Conservation (phyloP, 208 protist genomes). For the Crithidia mellificae region DNA sequence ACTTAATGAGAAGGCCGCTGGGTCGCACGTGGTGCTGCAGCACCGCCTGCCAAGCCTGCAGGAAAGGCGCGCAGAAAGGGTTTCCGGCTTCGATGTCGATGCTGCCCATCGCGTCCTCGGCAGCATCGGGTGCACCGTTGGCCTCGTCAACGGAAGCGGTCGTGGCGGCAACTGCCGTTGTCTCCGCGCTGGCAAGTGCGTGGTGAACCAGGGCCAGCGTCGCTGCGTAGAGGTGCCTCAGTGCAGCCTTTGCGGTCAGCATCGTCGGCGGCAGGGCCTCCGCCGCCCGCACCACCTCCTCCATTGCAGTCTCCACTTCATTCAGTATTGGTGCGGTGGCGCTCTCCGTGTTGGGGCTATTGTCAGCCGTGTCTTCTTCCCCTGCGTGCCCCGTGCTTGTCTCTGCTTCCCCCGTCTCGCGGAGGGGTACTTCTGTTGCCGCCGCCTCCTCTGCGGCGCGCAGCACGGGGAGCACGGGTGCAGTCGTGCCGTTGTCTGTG, state of each 20-base stretch:
- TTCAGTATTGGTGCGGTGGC: not conserved
- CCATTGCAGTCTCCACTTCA: slow-evolving; percentile 1
- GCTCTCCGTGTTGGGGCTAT: not conserved
- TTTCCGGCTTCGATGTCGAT: slow-evolving; percentile 9
- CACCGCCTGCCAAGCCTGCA: slow-evolving; percentile 36
- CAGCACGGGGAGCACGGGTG: not conserved
- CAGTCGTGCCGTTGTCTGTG: not conserved
- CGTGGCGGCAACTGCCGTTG: not conserved
- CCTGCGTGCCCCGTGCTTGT: not conserved
- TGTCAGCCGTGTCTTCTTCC: not conserved
- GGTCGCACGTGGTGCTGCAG: slow-evolving; percentile 39
- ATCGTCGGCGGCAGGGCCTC: not conserved
- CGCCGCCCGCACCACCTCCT: slow-evolving; percentile 4
- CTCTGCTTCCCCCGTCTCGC: not conserved
- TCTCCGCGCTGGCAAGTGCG: not conserved
- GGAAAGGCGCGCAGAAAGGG: slow-evolving; percentile 11
- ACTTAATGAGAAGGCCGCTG: slow-evolving; percentile 30
- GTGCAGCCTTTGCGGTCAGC: not conserved
- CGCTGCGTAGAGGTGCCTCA: slow-evolving; percentile 8
- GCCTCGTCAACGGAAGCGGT: not conserved
- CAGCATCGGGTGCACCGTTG: not conserved
- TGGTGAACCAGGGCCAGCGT: slow-evolving; percentile 7
- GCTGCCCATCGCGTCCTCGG: not conserved
- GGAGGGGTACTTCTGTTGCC: not conserved
- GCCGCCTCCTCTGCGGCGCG: not conserved